Evolutionary conservation across 371 early-diverging fungal genomes (phyloP).

Genomic region (Dichotomocladium elegans): DNA sequence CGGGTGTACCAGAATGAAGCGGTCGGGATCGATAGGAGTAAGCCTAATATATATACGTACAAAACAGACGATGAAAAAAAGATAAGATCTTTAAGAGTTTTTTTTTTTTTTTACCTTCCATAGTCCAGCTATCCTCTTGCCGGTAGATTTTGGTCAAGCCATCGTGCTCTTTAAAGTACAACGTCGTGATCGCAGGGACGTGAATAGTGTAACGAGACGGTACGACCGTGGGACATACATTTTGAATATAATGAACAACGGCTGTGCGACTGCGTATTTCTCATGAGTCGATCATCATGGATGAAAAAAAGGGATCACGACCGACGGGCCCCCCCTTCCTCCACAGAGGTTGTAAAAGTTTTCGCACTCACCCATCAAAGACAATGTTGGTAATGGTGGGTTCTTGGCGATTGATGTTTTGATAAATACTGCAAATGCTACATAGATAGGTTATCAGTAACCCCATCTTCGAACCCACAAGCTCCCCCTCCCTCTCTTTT

Average conservation of each 20-base stretch:
- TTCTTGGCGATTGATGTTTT: conserved; percentile 40
- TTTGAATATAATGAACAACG: conserved; percentile 50
- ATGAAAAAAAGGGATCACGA: not conserved
- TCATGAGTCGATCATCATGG: not conserved
- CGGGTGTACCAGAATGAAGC: conserved; percentile 59
- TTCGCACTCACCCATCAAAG: conserved; percentile 30
- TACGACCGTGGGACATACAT: conserved; percentile 20
- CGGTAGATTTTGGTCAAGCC: conserved; percentile 52
- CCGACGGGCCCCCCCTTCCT: too few relatives aligned
- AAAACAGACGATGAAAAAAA: not conserved
- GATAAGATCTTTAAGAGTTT: not conserved
- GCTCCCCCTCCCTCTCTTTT: too few relatives aligned
- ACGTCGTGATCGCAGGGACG: conserved; percentile 53
- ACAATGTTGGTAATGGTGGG: conserved; percentile 42
- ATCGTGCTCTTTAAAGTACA: conserved; percentile 51
- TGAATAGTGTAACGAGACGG: conserved; percentile 26
- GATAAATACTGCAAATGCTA: conserved; percentile 46
- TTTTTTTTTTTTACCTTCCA: conserved; percentile 39
- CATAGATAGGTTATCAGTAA: too few relatives aligned
- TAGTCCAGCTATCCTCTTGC: conserved; percentile 63
- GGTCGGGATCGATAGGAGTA: conserved; percentile 52
- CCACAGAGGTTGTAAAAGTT: not conserved
- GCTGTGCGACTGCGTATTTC: conserved; percentile 43
- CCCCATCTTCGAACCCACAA: too few relatives aligned
- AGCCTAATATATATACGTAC: conserved; percentile 16